Evolutionary conservation across 2,329 filamentous ascomycete species (phyloP).

Genomic region (Fusarium pseudoanthophilum): DNA sequence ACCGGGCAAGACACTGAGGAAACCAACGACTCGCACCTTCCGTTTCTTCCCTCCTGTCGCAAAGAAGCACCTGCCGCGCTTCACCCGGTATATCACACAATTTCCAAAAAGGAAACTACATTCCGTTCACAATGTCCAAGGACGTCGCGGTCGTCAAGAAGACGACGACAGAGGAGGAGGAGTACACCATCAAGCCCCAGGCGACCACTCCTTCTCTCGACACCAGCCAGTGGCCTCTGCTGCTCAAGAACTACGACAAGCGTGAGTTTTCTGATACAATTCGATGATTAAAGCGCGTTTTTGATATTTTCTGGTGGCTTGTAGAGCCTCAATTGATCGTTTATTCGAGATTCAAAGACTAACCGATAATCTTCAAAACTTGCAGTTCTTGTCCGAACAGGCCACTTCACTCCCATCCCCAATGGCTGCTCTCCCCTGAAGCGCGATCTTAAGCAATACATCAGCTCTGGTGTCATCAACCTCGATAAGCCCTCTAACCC

Average conservation of each 20-base stretch:
- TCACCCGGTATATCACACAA: conserved; percentile 45
- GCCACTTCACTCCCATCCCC: conserved; percentile 96
- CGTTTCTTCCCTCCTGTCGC: conserved; percentile 43
- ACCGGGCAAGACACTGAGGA: conserved; percentile 48
- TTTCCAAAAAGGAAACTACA: conserved; percentile 24
- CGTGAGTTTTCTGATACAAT: conserved; percentile 64
- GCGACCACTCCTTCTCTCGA: conserved; percentile 80
- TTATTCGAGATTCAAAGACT: conserved; percentile 18
- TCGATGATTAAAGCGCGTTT: not conserved
- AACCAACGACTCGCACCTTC: conserved; percentile 44
- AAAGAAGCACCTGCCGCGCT: conserved; percentile 42
- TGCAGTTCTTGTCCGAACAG: conserved; percentile 88
- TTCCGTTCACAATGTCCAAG: conserved; percentile 56
- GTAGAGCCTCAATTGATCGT: conserved; percentile 8
- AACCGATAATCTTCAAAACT: conserved; percentile 34
- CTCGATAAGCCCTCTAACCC: conserved; percentile 89
- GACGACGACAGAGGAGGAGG: conserved; percentile 65
- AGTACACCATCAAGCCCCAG: conserved; percentile 93
- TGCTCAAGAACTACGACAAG: conserved; percentile 96
- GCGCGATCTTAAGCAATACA: conserved; percentile 96
- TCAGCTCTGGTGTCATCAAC: conserved; percentile 98
- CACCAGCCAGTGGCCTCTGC: conserved; percentile 90
- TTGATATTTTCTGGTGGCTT: not conserved
- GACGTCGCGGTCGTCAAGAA: conserved; percentile 53
- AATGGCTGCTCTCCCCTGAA: conserved; percentile 90